A percentile compares a stretch with the other conserved stretches of the same genome.
Conservation (phyloP, 108 stramenopile species). For the Mayamaea pseudoterrestris region DNA sequence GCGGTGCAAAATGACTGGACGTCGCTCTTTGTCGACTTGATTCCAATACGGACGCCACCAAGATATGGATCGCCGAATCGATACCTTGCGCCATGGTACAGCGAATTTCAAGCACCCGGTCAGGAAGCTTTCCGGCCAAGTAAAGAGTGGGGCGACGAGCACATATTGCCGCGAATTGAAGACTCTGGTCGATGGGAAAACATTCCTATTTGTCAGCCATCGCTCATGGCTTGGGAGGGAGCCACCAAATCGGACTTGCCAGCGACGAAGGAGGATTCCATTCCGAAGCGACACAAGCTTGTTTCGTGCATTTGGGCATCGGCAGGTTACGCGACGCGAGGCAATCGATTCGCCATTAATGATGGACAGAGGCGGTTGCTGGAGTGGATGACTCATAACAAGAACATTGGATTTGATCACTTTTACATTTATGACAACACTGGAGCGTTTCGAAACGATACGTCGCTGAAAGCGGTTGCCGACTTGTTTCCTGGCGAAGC, state of each 20-base stretch:
- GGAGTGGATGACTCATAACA: conserved; percentile 74
- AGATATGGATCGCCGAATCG: conserved; percentile 53
- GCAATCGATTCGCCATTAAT: conserved; percentile 47
- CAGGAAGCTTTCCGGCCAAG: conserved; percentile 35
- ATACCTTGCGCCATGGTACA: conserved; percentile 50
- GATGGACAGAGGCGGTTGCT: conserved; percentile 66
- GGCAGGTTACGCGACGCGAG: conserved; percentile 58
- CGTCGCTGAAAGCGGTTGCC: conserved; percentile 52
- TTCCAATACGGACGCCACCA: conserved; percentile 77
- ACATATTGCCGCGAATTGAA: conserved; percentile 56
- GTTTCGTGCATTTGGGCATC: conserved; percentile 78
- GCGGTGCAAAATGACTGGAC: conserved; percentile 51
- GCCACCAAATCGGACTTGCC: conserved; percentile 1
- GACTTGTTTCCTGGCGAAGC: conserved; percentile 62
- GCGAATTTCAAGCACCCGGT: conserved; percentile 13
- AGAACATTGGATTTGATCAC: conserved; percentile 71
- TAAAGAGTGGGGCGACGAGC: conserved; percentile 53
- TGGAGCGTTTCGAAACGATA: conserved; percentile 41
- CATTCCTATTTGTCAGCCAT: conserved; percentile 55
- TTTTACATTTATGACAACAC: conserved; percentile 81
- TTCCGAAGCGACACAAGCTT: conserved; percentile 38
- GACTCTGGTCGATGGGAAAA: conserved; percentile 83
- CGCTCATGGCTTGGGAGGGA: conserved; percentile 26
- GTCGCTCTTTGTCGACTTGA: conserved; percentile 65
- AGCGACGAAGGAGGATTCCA: conserved; percentile 10